Evolutionary conservation across 2,329 filamentous ascomycete species (phyloP).

Genomic region (Sclerotinia subarctica): DNA sequence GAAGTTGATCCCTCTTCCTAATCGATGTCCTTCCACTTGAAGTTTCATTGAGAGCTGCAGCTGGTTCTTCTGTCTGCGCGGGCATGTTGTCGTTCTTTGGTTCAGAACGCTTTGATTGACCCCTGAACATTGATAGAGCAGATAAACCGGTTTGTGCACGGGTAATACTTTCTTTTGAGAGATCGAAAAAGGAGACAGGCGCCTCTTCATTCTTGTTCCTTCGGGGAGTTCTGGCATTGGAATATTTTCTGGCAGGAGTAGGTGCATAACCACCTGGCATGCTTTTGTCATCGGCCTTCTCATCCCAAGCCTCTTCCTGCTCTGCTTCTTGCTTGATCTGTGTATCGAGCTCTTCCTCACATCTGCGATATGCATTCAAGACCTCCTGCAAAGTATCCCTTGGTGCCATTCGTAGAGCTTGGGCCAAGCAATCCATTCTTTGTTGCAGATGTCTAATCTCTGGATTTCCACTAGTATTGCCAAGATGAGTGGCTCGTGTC

Average conservation of each 20-base stretch:
- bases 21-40: constrained; percentile 41
- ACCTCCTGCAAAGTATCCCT: constrained; percentile 69
- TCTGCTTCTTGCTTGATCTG: constrained; percentile 64
- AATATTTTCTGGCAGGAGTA: constrained; percentile 39
- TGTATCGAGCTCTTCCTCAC: constrained; percentile 71
- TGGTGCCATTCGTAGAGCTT: constrained; percentile 72
- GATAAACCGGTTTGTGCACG: constrained; percentile 58
- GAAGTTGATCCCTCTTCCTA: constrained; percentile 69
- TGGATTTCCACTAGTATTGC: constrained; percentile 56
- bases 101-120: constrained; percentile 21
- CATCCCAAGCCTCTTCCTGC: constrained; percentile 68
- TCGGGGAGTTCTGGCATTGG: constrained; percentile 34
- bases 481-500: constrained; percentile 55
- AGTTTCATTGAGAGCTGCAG: background rate
- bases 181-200: constrained; percentile 63
- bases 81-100: background rate
- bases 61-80: background rate
- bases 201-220: constrained; percentile 50
- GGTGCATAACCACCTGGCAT: constrained; percentile 54
- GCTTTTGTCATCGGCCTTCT: constrained; percentile 56
- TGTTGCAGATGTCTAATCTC: constrained; percentile 73
- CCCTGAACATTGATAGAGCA: constrained; percentile 44
- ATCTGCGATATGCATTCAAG: constrained; percentile 69
- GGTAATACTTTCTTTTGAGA: constrained; percentile 58
- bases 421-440: constrained; percentile 74